Conservation (phyloP, 305 asterid genomes). For the Lippia alba region DNA sequence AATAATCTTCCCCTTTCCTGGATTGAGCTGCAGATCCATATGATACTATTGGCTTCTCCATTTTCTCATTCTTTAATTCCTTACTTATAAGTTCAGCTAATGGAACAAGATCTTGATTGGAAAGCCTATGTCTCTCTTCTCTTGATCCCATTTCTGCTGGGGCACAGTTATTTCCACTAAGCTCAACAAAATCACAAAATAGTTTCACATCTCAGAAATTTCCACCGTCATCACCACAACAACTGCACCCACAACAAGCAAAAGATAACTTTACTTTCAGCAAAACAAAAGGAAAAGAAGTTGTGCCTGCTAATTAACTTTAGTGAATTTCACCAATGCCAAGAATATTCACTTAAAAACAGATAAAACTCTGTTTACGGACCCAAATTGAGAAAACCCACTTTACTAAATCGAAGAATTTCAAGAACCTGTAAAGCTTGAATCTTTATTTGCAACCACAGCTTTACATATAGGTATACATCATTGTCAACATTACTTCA, state of each 20-base stretch:
- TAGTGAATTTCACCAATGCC: constrained; percentile 24
- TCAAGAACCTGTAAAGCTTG: constrained; percentile 18
- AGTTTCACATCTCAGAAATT: constrained; percentile 36
- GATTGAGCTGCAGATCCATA: constrained; percentile 82
- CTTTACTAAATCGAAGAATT: constrained; percentile 29
- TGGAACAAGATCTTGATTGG: constrained; percentile 64
- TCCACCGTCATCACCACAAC: constrained; percentile 26
- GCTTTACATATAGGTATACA: constrained; percentile 8
- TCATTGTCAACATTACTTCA: constrained; percentile 39
- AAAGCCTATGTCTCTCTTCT: constrained; percentile 54
- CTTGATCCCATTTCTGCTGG: constrained; percentile 62
- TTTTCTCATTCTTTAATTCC: constrained; percentile 73
- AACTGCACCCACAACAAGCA: constrained; percentile 20
- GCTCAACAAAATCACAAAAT: constrained; percentile 26
- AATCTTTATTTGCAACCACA: constrained; percentile 41
- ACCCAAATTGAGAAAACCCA: constrained; percentile 31
- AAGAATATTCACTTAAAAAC: neutral
- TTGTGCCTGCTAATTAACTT: constrained; percentile 14
- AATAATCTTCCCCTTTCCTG: constrained; percentile 82
- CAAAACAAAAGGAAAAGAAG: constrained; percentile 10
- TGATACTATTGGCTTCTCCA: constrained; percentile 78
- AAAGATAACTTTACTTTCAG: constrained; percentile 22
- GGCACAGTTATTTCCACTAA: constrained; percentile 24
- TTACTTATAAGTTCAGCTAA: constrained; percentile 74
- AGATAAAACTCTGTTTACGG: constrained; percentile 23